These are phyloP conservation scores for Amoebophrya sp. DNA, from an alignment of 169 alveolate genomes.

Conservation along the genomic window DNA sequence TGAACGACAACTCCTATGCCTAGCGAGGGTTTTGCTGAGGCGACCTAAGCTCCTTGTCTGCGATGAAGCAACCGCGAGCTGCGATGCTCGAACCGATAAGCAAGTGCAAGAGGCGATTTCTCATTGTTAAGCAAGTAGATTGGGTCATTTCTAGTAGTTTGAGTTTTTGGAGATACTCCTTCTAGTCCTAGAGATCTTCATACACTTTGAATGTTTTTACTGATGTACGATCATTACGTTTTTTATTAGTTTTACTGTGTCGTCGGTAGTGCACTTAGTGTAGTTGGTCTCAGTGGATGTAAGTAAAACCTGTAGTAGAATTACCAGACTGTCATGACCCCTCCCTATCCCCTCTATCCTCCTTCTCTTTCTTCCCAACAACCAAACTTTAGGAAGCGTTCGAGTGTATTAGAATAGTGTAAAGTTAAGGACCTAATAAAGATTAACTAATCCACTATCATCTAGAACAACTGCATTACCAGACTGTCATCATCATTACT, in stretches of 20 bases:
- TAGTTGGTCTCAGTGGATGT: background rate
- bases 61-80: conserved; percentile 71
- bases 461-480: background rate
- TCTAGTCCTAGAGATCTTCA: background rate
- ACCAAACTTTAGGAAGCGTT: background rate
- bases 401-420: too few species aligned
- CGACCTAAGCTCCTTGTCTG: conserved; percentile 59
- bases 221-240: too few species aligned
- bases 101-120: conserved; percentile 53
- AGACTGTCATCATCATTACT: background rate
- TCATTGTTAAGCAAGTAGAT: background rate
- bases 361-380: background rate
- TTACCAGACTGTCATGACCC: too few species aligned
- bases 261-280: background rate
- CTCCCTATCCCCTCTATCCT: too few species aligned
- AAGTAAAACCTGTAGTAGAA: too few species aligned
- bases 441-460: too few species aligned
- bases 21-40: conserved; percentile 65
- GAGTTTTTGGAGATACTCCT: background rate
- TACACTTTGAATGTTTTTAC: too few species aligned
- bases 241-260: background rate
- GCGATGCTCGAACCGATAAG: conserved; percentile 61
- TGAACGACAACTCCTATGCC: conserved; percentile 67
- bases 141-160: background rate
- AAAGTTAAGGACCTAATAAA: too few species aligned